A percentile compares a stretch with the other conserved stretches of the same genome.
Evolutionary conservation across 768 basidiomycete species (phyloP).

Genomic region (Myochromella boudieri): DNA sequence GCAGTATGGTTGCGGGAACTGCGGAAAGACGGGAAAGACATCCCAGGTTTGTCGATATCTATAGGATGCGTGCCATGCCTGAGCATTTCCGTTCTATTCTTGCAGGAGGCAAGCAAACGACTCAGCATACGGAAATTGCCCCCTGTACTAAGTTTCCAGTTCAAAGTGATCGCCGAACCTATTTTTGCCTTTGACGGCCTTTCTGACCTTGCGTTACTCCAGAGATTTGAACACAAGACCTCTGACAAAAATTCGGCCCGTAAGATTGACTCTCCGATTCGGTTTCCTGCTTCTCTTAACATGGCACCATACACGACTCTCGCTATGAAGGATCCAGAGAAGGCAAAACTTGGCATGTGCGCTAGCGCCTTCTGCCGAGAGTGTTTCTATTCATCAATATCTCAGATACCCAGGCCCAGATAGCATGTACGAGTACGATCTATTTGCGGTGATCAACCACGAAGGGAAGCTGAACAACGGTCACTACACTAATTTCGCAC

Average conservation of each 20-base stretch:
- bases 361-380: slow-evolving; percentile 11
- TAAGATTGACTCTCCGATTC: slow-evolving; percentile 83
- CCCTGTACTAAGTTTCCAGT: slow-evolving; percentile 89
- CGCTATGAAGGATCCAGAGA: slow-evolving; percentile 50
- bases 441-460: slow-evolving; percentile 92
- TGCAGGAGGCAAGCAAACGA: slow-evolving; percentile 78
- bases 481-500: slow-evolving; percentile 88
- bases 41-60: slow-evolving; percentile 47
- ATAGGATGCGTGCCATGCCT: not conserved
- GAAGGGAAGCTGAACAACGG: slow-evolving; percentile 94
- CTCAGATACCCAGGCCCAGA: slow-evolving; percentile 54
- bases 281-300: slow-evolving; percentile 80
- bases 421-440: slow-evolving; percentile 82
- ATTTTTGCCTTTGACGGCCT: not conserved
- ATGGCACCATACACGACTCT: slow-evolving; percentile 86
- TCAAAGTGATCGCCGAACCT: slow-evolving; percentile 62
- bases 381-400: not conserved
- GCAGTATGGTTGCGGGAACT: slow-evolving; percentile 84
- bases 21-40: slow-evolving; percentile 67
- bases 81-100: slow-evolving; percentile 5
- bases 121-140: slow-evolving; percentile 85
- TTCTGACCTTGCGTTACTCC: slow-evolving; percentile 8
- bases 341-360: slow-evolving; percentile 37
- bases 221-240: slow-evolving; percentile 93
- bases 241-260: slow-evolving; percentile 68